phyloP scores from a whole-genome alignment of 768 basidiomycete species.

The Russula sp. region DNA sequence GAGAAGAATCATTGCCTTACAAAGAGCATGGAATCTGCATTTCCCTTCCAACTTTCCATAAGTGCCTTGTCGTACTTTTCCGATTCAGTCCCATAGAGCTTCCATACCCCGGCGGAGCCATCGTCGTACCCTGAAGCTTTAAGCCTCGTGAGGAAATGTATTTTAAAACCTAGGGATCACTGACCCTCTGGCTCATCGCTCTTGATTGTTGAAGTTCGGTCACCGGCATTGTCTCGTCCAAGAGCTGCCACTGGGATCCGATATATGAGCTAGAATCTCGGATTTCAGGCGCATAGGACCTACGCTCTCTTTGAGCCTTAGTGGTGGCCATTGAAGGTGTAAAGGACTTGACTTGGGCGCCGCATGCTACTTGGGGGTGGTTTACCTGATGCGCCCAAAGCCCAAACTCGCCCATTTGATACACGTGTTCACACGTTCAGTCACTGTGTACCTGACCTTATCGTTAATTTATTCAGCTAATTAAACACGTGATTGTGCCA shows the following conservation, averaged over 20 bases:
- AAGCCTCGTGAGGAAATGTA: background rate
- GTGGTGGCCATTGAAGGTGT: too few relatives aligned
- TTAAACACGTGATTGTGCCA: too few relatives aligned
- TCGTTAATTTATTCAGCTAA: too few relatives aligned
- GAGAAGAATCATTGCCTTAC: conserved; percentile 3
- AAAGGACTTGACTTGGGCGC: too few relatives aligned
- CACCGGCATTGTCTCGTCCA: background rate
- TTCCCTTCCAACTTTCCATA: conserved; percentile 22
- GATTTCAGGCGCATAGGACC: background rate
- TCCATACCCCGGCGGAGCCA: conserved; percentile 9
- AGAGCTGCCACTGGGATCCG: background rate
- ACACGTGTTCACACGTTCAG: too few relatives aligned
- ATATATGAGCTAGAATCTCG: background rate
- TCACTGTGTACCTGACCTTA: too few relatives aligned
- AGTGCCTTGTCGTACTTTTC: conserved; percentile 19
- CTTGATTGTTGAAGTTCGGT: background rate
- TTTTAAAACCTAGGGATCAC: background rate
- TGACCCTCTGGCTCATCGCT: background rate
- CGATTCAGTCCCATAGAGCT: conserved; percentile 21
- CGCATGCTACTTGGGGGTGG: too few relatives aligned
- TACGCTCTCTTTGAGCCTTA: background rate
- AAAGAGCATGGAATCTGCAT: conserved; percentile 25
- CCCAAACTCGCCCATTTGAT: too few relatives aligned
- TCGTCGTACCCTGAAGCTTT: conserved; percentile 3
- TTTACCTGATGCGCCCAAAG: too few relatives aligned